phyloP scores from a whole-genome alignment of 1,139 yeast genomes.

The Spathaspora sp. region DNA sequence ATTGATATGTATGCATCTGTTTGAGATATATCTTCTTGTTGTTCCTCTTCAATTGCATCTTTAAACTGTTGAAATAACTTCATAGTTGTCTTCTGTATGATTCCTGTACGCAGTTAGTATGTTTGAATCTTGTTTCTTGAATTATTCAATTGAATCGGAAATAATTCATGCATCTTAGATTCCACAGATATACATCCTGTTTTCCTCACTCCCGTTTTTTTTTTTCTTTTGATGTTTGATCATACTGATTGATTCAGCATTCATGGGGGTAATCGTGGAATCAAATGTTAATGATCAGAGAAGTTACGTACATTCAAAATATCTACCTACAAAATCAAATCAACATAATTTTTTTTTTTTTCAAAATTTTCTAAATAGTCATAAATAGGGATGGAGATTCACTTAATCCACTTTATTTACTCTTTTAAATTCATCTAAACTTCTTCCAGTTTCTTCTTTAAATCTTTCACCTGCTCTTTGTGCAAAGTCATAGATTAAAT shows the following conservation, averaged over 20 bases:
- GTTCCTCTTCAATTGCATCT: conserved; percentile 55
- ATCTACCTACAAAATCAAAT: neutral
- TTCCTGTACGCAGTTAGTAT: conserved; percentile 1
- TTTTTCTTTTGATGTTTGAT: conserved; percentile 15
- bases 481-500: conserved; percentile 38
- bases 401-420: conserved; percentile 1
- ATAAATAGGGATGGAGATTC: too few species aligned
- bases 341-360: neutral
- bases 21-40: conserved; percentile 55
- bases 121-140: conserved; percentile 14
- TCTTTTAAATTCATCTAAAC: conserved; percentile 20
- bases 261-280: conserved; percentile 6
- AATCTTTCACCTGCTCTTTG: conserved; percentile 29
- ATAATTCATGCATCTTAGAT: conserved; percentile 13
- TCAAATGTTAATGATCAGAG: conserved; percentile 10
- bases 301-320: neutral
- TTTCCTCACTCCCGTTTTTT: neutral
- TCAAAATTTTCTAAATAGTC: neutral
- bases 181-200: conserved; percentile 3
- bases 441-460: conserved; percentile 37
- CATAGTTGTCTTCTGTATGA: conserved; percentile 5
- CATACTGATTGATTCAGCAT: conserved; percentile 11
- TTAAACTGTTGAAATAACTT: conserved; percentile 13
- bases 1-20: conserved; percentile 50
- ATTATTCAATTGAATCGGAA: conserved; percentile 3